Conservation (phyloP, 768 basidiomycete genomes). For the Rhizopogon vinicolor region DNA sequence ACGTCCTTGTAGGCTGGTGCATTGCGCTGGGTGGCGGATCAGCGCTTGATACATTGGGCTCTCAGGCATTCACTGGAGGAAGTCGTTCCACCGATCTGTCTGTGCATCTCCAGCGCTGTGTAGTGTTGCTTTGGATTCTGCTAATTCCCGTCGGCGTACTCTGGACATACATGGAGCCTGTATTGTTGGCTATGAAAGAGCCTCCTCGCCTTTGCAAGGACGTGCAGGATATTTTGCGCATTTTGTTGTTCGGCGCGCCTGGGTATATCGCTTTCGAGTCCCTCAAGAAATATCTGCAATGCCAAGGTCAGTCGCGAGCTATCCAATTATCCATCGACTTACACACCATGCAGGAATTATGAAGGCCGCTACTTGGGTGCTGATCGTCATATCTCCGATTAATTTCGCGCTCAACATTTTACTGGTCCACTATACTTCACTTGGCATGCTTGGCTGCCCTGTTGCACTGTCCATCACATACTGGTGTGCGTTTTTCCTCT, state of each 20-base stretch:
- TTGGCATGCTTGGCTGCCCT: constrained; percentile 65
- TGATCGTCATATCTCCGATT: constrained; percentile 59
- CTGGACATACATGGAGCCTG: constrained; percentile 62
- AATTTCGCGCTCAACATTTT: constrained; percentile 56
- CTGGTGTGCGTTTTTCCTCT: constrained; percentile 58
- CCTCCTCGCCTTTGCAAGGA: constrained; percentile 49
- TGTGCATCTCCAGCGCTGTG: constrained; percentile 66
- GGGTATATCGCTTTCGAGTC: constrained; percentile 75
- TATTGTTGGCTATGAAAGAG: constrained; percentile 62
- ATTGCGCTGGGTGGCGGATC: constrained; percentile 77
- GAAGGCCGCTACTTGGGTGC: constrained; percentile 62
- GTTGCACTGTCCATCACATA: constrained; percentile 65
- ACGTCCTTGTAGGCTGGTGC: constrained; percentile 61
- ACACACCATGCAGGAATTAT: constrained; percentile 53
- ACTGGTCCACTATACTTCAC: constrained; percentile 59
- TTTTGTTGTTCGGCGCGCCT: constrained; percentile 61
- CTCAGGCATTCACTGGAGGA: constrained; percentile 71
- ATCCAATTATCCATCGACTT: neutral
- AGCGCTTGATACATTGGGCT: constrained; percentile 73
- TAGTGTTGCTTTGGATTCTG: constrained; percentile 58
- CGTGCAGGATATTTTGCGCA: constrained; percentile 61
- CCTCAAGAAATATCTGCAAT: constrained; percentile 76
- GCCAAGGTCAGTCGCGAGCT: constrained; percentile 49
- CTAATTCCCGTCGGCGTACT: constrained; percentile 57
- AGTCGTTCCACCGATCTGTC: constrained; percentile 58